Base-by-base conservation (phyloP, 2,329 filamentous ascomycete species). In the Fusarium sp. region DNA sequence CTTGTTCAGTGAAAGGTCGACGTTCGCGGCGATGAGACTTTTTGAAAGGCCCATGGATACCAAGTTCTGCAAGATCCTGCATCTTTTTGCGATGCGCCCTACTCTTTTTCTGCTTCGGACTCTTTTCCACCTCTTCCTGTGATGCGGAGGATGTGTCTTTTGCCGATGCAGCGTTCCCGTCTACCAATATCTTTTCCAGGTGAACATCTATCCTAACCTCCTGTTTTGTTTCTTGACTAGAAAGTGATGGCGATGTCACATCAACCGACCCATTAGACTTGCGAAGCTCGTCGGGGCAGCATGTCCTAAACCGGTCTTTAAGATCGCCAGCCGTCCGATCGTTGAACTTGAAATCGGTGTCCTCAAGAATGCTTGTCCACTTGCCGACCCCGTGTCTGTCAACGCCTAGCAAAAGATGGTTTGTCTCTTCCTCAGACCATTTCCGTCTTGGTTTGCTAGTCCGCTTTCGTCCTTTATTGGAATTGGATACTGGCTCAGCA, bases 301-400 rank as follows among this genome's bases (percentile, higher is more conserved):
- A 90, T 5, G 88, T 90, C 48, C 88, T 83, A 71, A 90, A 90
- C 14, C 88, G 82, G 74, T 90, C 88, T 73, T 90, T 90, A 49
- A 90, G 75, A 70, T 90, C 88, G 10, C 86, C 86, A 6, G 87
- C 86, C 3, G 85, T 86, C 59, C 88, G 83, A 17, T 82, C 83
- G 69, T 89, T 87, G 77, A 90, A 90, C 12, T 76, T 81, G 72
- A 88, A 90, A 40, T 83, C 83, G 0, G 83, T 76, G 62, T 90
- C 88, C 48, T 88, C 86, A 23, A 90, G 77, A 30, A 90, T 90
- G 56, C 81, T 85, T 10, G 86, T 89, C 88, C 88, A 90, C 69
- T 86, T 88, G 36, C 88, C 88, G 10, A 90, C 85, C 1, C 88
- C 88, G 70, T 90, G 83, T 30, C 86, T 85, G 69, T 83, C 83